Evolutionary conservation across 2,329 filamentous ascomycete species (phyloP).

Genomic region (Purpureocillium lavendulum): DNA sequence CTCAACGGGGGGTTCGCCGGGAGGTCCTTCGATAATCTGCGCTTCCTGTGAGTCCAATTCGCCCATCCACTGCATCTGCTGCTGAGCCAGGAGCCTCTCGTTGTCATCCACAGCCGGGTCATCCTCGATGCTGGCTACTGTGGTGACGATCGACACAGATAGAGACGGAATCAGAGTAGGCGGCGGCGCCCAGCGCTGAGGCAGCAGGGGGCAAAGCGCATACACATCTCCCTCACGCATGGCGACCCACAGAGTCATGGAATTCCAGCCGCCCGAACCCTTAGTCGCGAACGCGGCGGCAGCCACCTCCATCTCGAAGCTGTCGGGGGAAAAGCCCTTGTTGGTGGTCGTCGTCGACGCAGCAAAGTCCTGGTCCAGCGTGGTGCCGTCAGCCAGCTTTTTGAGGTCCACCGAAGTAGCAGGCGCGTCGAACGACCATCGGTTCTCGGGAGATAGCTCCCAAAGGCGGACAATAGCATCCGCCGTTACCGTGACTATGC

Average conservation of each 20-base stretch:
- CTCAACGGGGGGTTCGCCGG: slow-evolving; percentile 41
- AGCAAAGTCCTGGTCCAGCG: slow-evolving; percentile 72
- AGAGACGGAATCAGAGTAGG: slow-evolving; percentile 72
- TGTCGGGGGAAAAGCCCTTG: slow-evolving; percentile 80
- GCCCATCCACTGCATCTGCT: slow-evolving; percentile 60
- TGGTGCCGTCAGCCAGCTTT: slow-evolving; percentile 79
- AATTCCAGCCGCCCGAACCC: slow-evolving; percentile 75
- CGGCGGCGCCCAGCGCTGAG: slow-evolving; percentile 74
- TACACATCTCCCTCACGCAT: slow-evolving; percentile 93
- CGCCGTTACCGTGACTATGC: slow-evolving; percentile 78
- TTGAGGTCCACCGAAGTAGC: slow-evolving; percentile 79
- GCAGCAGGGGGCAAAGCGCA: slow-evolving; percentile 82
- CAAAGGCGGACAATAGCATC: slow-evolving; percentile 85
- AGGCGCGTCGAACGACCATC: slow-evolving; percentile 80
- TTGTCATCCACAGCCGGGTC: slow-evolving; percentile 44
- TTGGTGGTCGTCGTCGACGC: slow-evolving; percentile 66
- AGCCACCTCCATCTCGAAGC: slow-evolving; percentile 88
- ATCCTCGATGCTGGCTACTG: slow-evolving; percentile 54
- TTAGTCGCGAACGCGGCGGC: slow-evolving; percentile 69
- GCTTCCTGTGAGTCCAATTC: slow-evolving; percentile 58
- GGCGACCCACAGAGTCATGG: slow-evolving; percentile 96
- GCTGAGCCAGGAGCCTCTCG: slow-evolving; percentile 50
- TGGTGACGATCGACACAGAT: slow-evolving; percentile 73
- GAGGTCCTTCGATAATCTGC: slow-evolving; percentile 38
- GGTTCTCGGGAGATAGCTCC: slow-evolving; percentile 77